Evolutionary conservation across 1,139 yeast genomes (phyloP).

Genomic region (Yamadazyma diospyri): DNA sequence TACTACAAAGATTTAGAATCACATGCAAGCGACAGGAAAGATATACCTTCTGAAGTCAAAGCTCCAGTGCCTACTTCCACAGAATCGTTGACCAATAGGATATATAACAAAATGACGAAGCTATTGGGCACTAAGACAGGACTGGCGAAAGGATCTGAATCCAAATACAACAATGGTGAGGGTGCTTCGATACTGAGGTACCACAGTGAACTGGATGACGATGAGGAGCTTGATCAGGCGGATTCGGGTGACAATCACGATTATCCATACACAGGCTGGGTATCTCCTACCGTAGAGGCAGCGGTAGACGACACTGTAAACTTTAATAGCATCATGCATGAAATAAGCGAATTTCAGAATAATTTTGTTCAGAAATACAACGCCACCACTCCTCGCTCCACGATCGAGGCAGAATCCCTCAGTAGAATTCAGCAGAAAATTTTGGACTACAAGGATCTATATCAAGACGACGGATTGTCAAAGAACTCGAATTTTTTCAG

Average conservation of each 20-base stretch:
- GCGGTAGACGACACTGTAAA: constrained; percentile 6
- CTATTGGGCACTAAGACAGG: constrained; percentile 4
- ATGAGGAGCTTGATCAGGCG: constrained; percentile 24
- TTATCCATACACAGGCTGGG: constrained; percentile 3
- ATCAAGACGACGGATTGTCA: constrained; percentile 16
- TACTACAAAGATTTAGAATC: constrained; percentile 18
- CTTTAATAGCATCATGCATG: constrained; percentile 24
- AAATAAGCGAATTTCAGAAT: constrained; percentile 31
- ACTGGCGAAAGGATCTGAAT: neutral
- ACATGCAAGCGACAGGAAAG: neutral
- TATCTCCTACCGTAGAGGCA: neutral
- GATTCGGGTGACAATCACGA: neutral
- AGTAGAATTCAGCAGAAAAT: constrained; percentile 36
- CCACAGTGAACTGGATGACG: constrained; percentile 30
- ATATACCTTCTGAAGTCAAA: constrained; percentile 2
- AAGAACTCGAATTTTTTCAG: constrained; percentile 12
- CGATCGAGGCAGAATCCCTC: constrained; percentile 6
- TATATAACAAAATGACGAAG: constrained; percentile 14
- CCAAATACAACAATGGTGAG: constrained; percentile 3
- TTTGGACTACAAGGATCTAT: constrained; percentile 33
- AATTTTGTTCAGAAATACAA: constrained; percentile 25
- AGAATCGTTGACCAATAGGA: constrained; percentile 10
- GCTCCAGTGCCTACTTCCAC: constrained; percentile 5
- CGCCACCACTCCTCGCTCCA: constrained; percentile 9
- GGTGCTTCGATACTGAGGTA: constrained; percentile 12